Conservation (phyloP, 78 protist species). For the Emiliania huxleyi region DNA sequence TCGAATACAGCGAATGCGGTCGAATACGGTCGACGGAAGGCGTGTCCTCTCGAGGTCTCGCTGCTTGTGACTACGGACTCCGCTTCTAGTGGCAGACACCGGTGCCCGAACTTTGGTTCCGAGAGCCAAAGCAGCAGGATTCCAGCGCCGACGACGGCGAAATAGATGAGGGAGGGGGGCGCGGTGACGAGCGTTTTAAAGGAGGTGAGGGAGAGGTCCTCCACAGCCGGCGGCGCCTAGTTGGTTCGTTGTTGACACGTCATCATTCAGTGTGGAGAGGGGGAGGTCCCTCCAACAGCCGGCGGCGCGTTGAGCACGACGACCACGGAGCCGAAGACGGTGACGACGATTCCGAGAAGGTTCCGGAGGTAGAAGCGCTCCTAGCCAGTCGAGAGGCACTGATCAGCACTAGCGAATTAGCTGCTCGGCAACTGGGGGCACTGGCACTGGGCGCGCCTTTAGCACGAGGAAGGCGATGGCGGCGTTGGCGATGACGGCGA, state of each 20-base stretch:
- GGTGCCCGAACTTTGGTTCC: neutral
- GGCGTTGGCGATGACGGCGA: constrained; percentile 6
- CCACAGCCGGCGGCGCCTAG: neutral
- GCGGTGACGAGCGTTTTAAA: neutral
- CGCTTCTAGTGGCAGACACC: no score
- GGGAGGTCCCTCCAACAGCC: no score
- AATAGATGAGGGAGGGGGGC: neutral
- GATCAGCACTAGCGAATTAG: no score
- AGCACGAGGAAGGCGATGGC: neutral
- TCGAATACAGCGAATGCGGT: no score
- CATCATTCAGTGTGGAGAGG: no score
- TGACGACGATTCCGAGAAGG: neutral
- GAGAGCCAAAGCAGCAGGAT: neutral
- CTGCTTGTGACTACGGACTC: no score
- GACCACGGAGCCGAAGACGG: constrained; percentile 8
- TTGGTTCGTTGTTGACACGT: no score
- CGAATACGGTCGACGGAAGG: no score
- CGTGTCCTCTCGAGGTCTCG: no score
- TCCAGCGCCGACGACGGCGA: neutral
- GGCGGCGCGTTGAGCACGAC: neutral
- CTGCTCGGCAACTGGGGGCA: no score
- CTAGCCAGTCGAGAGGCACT: no score
- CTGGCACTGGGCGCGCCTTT: no score
- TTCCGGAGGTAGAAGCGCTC: neutral
- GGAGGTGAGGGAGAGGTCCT: neutral